Base-by-base conservation (phyloP, 345 rosid genomes). In the Ricinus communis region DNA sequence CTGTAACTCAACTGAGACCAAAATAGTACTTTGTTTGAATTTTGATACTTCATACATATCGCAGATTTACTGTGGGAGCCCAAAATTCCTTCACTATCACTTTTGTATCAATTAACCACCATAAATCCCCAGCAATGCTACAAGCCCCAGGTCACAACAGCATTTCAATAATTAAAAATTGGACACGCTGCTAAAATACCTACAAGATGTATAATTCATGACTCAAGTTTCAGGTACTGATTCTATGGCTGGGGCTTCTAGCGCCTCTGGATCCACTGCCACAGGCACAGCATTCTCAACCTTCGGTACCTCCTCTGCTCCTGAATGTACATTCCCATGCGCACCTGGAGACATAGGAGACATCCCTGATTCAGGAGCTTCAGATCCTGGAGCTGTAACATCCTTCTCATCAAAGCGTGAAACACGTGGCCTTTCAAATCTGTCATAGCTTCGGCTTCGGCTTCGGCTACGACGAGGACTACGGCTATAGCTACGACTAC, bases 361-460 rank as follows among this genome's bases (percentile, higher is more conserved):
- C 40, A 58, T 57, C 55, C 40, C 40, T 25, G 77, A 21, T 55
- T 62, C 77, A 38, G 76, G 82, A 25, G 69, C 79, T 62, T 70
- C 77, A 2, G 67, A 49, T 24, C 71, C 85, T 36, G 79, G 54
- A 53, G 45, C 46, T 36, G 65, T 52, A 18, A 27, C 78, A 19
- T 71, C 82, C 72, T 57, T 85, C 65, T 57, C 72, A 24, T 68
- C 76, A 41, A 19, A 56, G 40, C 43, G 71, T 49, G 55, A 71
- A 16, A 74, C 80, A 8, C 41, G 56, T 9, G 79, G 80, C 81
- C 86, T 86, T 41, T 81, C 82, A 47, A 75, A 57, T 78, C 85
- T 91, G 62, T 85, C 91, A 62, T 77, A 71, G 55, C 80, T 80
- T 1, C 30, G 79, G 16, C 88, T 78, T 19, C 43, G n/a, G 12